Conservation (phyloP, 1,284 basidiomycete species). For the Leccinum brunneo-olivaceum region DNA sequence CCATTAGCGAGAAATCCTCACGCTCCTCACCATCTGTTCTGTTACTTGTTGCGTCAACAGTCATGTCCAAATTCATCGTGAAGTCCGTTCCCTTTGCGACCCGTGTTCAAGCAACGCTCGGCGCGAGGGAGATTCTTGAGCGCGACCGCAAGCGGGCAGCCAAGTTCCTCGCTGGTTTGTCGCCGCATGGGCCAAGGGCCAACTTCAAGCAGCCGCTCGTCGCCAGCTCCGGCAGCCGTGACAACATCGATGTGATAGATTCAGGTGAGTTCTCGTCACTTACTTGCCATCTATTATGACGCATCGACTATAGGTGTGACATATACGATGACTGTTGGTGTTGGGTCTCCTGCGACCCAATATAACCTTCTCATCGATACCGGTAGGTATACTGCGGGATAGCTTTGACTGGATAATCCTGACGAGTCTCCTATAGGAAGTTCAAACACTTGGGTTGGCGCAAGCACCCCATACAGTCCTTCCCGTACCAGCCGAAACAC, state of each 20-base stretch:
- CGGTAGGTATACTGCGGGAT: constrained; percentile 27
- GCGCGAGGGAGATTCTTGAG: constrained; percentile 42
- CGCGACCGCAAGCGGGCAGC: constrained; percentile 48
- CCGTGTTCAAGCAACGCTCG: constrained; percentile 29
- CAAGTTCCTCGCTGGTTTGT: constrained; percentile 44
- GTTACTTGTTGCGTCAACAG: neutral
- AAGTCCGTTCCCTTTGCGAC: constrained; percentile 40
- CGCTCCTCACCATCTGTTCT: neutral
- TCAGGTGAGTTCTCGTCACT: constrained; percentile 32
- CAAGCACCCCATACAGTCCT: constrained; percentile 32
- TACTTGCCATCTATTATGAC: no score
- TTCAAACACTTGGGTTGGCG: constrained; percentile 50
- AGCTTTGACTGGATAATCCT: constrained; percentile 3
- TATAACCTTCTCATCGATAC: constrained; percentile 52
- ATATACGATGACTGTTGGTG: constrained; percentile 41
- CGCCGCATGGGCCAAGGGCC: constrained; percentile 43
- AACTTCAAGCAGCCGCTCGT: constrained; percentile 2
- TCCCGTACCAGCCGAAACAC: constrained; percentile 35
- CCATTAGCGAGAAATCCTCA: neutral
- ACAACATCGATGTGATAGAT: constrained; percentile 48
- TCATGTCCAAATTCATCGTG: constrained; percentile 27
- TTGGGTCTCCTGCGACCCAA: constrained; percentile 40
- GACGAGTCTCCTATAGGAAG: constrained; percentile 19
- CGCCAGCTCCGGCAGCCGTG: constrained; percentile 4
- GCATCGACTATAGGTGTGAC: constrained; percentile 32